Conservation (phyloP, 495 filamentous ascomycete species). For the Usnea hakonensis region DNA sequence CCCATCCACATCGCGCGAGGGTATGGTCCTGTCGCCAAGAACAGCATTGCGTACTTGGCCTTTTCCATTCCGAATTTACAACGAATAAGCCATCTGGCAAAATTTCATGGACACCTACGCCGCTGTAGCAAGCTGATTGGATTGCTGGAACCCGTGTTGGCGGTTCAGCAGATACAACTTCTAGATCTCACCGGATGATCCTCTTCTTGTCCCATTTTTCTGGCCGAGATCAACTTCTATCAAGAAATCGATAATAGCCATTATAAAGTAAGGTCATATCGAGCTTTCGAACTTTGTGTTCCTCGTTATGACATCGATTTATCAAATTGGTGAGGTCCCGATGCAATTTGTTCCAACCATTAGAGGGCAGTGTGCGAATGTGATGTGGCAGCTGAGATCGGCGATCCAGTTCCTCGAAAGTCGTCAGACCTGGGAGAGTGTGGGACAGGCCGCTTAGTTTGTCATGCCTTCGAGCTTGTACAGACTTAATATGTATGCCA, state of each 20-base stretch:
- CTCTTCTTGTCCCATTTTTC: not conserved
- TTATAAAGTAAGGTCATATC: not conserved
- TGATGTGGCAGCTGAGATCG: no score
- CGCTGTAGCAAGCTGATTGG: not conserved
- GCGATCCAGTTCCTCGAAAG: not conserved
- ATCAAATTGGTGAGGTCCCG: not conserved
- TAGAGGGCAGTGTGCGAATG: not conserved
- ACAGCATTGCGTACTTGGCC: not conserved
- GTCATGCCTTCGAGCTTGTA: not conserved
- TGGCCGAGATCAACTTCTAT: not conserved
- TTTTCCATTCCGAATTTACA: no score
- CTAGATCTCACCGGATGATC: not conserved
- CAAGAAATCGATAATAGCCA: not conserved
- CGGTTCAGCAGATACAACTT: not conserved
- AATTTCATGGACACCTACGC: not conserved
- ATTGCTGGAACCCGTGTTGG: not conserved
- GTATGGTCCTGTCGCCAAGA: not conserved
- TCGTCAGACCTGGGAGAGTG: not conserved
- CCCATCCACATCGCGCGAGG: not conserved
- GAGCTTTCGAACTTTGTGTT: not conserved
- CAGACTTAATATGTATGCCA: not conserved
- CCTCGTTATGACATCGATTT: not conserved
- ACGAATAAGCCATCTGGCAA: not conserved
- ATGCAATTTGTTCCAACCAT: not conserved
- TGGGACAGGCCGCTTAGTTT: not conserved